Percentiles rank a stretch among this genome's conserved stretches.
phyloP scores from a whole-genome alignment of 73 alveolate species.

The Tetrahymena borealis region DNA sequence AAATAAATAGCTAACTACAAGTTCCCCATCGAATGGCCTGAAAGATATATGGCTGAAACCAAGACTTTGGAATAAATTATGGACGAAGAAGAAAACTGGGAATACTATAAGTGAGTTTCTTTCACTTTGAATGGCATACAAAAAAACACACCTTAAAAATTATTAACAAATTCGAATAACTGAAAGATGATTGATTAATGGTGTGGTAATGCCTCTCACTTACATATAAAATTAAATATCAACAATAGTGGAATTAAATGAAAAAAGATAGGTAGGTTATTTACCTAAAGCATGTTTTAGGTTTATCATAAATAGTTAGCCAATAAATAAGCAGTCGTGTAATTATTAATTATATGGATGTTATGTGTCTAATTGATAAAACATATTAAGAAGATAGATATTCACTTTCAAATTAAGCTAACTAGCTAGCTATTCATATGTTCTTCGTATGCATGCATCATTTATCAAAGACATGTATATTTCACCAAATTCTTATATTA shows the following conservation, averaged over 20 bases:
- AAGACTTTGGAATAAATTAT: slow-evolving; percentile 16
- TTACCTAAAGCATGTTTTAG: too few species aligned
- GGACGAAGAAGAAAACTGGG: slow-evolving; percentile 42
- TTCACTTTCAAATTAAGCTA: background rate
- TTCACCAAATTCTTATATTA: background rate
- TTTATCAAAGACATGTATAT: background rate
- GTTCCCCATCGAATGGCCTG: slow-evolving; percentile 36
- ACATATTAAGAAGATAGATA: background rate
- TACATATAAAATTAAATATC: background rate
- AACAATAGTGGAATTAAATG: background rate
- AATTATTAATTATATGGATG: too few species aligned
- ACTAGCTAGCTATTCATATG: too few species aligned
- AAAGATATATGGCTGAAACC: slow-evolving; percentile 30
- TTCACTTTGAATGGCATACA: too few species aligned
- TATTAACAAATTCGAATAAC: too few species aligned
- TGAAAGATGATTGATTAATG: too few species aligned
- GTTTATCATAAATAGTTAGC: too few species aligned
- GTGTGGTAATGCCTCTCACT: too few species aligned
- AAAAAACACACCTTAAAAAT: too few species aligned
- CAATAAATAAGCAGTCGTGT: too few species aligned
- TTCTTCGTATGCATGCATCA: background rate
- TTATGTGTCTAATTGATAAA: background rate
- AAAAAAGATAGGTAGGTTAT: too few species aligned
- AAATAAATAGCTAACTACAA: slow-evolving; percentile 20
- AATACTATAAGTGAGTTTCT: background rate